Conservation (phyloP, 2,329 filamentous ascomycete species). For the Rhinocladiella mackenziei region DNA sequence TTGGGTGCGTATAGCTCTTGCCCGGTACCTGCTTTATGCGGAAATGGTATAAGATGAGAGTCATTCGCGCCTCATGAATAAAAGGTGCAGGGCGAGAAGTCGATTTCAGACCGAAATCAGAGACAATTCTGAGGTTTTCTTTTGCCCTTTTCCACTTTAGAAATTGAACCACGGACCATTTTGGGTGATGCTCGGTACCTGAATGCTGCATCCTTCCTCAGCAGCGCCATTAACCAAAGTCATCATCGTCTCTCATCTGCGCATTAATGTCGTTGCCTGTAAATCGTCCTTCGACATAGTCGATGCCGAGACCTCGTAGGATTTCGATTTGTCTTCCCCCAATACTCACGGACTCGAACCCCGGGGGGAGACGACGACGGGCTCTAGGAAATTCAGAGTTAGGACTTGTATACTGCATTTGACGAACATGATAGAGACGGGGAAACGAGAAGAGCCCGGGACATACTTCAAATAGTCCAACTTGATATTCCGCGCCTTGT, state of each 20-base stretch:
- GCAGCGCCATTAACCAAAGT: too few relatives aligned
- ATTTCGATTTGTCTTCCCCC: conserved; percentile 10
- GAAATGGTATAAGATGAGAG: too few relatives aligned
- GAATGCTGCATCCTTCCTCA: too few relatives aligned
- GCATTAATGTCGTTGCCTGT: neutral
- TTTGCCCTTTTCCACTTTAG: too few relatives aligned
- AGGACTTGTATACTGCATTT: neutral
- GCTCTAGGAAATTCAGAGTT: conserved; percentile 6
- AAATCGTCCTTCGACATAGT: conserved; percentile 9
- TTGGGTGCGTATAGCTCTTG: too few relatives aligned
- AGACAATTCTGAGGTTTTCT: too few relatives aligned
- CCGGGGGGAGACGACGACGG: conserved; percentile 16
- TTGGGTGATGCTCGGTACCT: too few relatives aligned
- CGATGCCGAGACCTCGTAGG: conserved; percentile 20
- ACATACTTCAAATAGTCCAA: conserved; percentile 39
- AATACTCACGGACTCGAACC: conserved; percentile 25
- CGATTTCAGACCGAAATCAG: too few relatives aligned
- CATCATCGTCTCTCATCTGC: neutral
- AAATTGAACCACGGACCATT: too few relatives aligned
- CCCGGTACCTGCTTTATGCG: too few relatives aligned
- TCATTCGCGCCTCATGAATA: too few relatives aligned
- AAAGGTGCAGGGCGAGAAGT: too few relatives aligned
- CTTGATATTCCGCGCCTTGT: conserved; percentile 54
- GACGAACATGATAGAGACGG: neutral
- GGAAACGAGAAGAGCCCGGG: neutral